Base-by-base conservation (phyloP, 495 filamentous ascomycete species). In the Parathielavia hyrcaniae region DNA sequence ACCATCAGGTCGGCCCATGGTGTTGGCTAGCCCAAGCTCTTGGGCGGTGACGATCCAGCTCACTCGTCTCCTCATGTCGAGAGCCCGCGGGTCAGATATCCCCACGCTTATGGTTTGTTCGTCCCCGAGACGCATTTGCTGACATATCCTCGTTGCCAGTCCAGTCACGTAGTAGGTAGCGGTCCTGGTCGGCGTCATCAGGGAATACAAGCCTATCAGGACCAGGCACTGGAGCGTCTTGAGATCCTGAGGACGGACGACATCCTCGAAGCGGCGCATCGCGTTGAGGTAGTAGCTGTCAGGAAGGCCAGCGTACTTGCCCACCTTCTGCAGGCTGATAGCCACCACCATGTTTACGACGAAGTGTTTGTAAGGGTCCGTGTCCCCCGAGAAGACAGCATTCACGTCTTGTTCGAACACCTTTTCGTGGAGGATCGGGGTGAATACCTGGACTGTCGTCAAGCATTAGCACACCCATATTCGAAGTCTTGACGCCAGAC, bases 211-310 rank as follows among this genome's bases (percentile, higher is more conserved):
- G 19, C 83, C 89, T 70, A 96, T 90, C 13, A 97, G 69, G 0
- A 86, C 80, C 45, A 95, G 81, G 61, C 91, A 96, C 70, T 97
- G 92, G n/a, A 97, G 73, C 0, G 92, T 91, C 64, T 82, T 86
- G 16, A 96, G 67, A 65, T 96, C 87, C 79, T 91, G 95, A 14
- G 83, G 81, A 57, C 83, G 81, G 39, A 96, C 76, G 13, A 91
- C 83, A 1, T 79, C 80, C 63, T 96, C 89, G 46, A 96, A 80
- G 61, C 83, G 86, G 34, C 83, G 83, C 67, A 96, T 80, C 12
- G 92, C 91, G 14, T 89, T 86, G 5, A 95, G 80, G 65, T 95
- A 97, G 72, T 91, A 96, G 63, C 87, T 88, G 69, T 97, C 91
- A 35, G 91, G 91, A 38, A 96, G 77, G 45, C 88, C 88, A 38